Conservation (phyloP, 768 basidiomycete genomes). For the Thelephora ganbajun region DNA sequence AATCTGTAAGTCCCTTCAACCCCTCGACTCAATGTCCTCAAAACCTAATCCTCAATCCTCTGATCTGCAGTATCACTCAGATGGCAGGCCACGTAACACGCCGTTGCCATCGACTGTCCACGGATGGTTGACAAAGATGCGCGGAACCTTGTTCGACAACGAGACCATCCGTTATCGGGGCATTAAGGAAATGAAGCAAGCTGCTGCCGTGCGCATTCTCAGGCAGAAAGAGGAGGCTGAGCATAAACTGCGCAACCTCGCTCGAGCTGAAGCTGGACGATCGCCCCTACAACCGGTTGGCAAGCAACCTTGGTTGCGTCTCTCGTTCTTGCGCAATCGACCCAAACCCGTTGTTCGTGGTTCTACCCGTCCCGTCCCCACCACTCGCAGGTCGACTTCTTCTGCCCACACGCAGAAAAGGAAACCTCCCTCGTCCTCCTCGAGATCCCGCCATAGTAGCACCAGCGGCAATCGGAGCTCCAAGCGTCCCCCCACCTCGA, state of each 20-base stretch:
- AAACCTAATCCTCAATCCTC: neutral
- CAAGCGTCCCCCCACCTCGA: no score
- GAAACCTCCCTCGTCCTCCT: no score
- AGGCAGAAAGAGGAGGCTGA: neutral
- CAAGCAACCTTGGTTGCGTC: neutral
- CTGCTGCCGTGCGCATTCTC: constrained; percentile 17
- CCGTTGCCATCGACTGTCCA: constrained; percentile 37
- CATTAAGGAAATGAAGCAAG: constrained; percentile 57
- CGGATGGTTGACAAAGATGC: constrained; percentile 63
- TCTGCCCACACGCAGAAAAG: no score
- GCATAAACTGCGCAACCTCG: neutral
- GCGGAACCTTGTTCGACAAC: constrained; percentile 54
- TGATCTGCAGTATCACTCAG: neutral
- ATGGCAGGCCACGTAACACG: neutral
- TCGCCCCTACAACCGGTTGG: neutral
- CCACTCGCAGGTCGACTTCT: no score
- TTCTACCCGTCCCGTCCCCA: no score
- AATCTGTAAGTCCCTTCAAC: neutral
- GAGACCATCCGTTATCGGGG: constrained; percentile 44
- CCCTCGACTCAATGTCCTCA: neutral
- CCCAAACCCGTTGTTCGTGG: neutral
- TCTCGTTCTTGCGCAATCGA: neutral
- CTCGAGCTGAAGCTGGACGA: neutral
- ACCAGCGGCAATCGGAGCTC: no score
- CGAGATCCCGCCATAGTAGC: no score